Evolutionary conservation across 1,139 yeast species (phyloP).

Genomic region (Dujonia santamariae): DNA sequence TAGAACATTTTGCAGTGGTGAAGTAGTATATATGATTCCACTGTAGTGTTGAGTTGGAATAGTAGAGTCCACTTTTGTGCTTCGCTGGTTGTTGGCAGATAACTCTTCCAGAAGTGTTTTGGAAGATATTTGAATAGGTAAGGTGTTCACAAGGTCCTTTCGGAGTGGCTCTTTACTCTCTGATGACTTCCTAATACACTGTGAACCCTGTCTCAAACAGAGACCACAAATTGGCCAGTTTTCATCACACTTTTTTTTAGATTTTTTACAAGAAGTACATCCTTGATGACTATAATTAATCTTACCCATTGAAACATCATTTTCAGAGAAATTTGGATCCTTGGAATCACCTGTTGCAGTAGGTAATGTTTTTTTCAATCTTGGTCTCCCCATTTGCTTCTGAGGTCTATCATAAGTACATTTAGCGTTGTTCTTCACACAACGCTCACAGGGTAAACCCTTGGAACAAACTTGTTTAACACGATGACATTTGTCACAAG

Average conservation of each 20-base stretch:
- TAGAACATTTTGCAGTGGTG: too few species aligned
- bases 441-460: conserved; percentile 12
- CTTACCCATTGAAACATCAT: background rate
- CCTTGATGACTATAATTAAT: conserved; percentile 38
- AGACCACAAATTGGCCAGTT: conserved; percentile 51
- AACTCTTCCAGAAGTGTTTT: too few species aligned
- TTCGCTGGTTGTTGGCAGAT: too few species aligned
- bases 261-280: conserved; percentile 56
- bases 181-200: too few species aligned
- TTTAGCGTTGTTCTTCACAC: conserved; percentile 6
- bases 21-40: too few species aligned
- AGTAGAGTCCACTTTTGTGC: too few species aligned
- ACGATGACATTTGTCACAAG: conserved; percentile 18
- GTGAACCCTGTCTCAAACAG: conserved; percentile 43
- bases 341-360: too few species aligned
- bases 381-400: conserved; percentile 16
- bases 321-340: background rate
- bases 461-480: conserved; percentile 16
- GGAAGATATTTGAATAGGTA: too few species aligned
- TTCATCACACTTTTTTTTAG: conserved; percentile 67
- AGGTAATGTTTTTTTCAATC: background rate
- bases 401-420: conserved; percentile 13
- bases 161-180: too few species aligned
- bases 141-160: too few species aligned
- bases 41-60: too few species aligned